Evolutionary conservation across 768 basidiomycete species (phyloP).

Genomic region (Phlebiopsis flavidoalba): DNA sequence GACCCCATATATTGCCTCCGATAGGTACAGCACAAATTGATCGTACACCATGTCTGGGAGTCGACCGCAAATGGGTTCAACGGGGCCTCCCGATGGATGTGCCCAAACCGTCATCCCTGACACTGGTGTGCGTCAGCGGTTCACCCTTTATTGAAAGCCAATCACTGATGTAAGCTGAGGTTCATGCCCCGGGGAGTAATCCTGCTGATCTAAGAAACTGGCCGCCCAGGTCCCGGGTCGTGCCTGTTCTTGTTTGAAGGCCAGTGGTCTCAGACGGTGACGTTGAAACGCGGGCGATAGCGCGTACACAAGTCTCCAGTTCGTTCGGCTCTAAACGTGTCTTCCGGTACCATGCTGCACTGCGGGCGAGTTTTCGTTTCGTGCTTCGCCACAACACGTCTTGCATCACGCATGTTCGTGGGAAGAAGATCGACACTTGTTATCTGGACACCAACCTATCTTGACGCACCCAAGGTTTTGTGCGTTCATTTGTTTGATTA

Average conservation of each 20-base stretch:
- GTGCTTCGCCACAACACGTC: conserved; percentile 85
- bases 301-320: conserved; percentile 61
- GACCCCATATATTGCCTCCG: conserved; percentile 95
- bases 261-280: conserved; percentile 75
- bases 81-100: conserved; percentile 78
- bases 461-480: conserved; percentile 76
- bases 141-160: conserved; percentile 96
- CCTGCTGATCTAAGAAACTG: background rate
- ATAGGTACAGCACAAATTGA: conserved; percentile 90
- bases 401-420: conserved; percentile 78
- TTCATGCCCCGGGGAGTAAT: too few species aligned
- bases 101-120: conserved; percentile 69
- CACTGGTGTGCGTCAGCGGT: conserved; percentile 79
- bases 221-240: conserved; percentile 66
- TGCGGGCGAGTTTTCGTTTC: conserved; percentile 94
- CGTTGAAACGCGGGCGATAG: conserved; percentile 91
- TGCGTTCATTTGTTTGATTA: background rate
- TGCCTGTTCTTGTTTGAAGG: conserved; percentile 94
- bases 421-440: conserved; percentile 78
- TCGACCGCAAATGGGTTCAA: conserved; percentile 85
- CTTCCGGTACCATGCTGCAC: conserved; percentile 91
- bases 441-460: conserved; percentile 97
- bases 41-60: conserved; percentile 84
- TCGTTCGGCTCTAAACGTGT: conserved; percentile 60
- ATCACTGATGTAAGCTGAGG: conserved; percentile 68